Evolutionary conservation across 805 yeast genomes (phyloP).

Genomic region (Kregervanrija delftensis): DNA sequence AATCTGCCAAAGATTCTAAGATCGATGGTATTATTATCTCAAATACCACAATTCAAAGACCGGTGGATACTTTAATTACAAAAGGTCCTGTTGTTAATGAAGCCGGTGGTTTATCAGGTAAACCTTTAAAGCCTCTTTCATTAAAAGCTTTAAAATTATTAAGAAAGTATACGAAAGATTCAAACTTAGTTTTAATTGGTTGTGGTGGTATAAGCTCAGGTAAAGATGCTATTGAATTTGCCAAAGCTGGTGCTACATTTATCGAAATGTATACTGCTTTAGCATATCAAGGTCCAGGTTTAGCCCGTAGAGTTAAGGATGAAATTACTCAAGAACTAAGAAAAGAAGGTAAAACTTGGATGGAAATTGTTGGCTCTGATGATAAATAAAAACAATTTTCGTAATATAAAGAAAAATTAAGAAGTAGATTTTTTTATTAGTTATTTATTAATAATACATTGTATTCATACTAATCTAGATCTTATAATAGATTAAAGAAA

Average conservation of each 20-base stretch:
- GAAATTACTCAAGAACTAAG: constrained; percentile 54
- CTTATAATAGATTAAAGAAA: neutral
- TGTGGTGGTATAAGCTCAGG: constrained; percentile 93
- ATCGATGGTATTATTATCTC: constrained; percentile 91
- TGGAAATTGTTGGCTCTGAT: constrained; percentile 65
- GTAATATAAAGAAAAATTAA: neutral
- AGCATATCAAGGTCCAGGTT: constrained; percentile 90
- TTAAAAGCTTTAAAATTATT: constrained; percentile 64
- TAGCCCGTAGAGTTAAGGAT: constrained; percentile 53
- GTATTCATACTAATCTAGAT: neutral
- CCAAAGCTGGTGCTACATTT: constrained; percentile 89
- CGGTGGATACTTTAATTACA: constrained; percentile 47
- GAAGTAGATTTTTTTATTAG: neutral
- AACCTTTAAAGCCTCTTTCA: constrained; percentile 77
- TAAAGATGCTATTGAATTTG: constrained; percentile 84
- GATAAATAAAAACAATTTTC: constrained; percentile 23
- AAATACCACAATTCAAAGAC: constrained; percentile 87
- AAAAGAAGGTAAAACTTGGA: constrained; percentile 80
- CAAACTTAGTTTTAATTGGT: constrained; percentile 72
- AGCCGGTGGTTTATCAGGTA: constrained; percentile 89
- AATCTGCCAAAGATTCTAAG: constrained; percentile 64
- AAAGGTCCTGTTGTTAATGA: constrained; percentile 40
- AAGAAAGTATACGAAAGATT: constrained; percentile 70
- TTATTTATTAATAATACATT: neutral
- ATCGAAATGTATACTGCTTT: constrained; percentile 83